Conservation (phyloP, 352 stramenopile species). For the Phytophthora quininea region DNA sequence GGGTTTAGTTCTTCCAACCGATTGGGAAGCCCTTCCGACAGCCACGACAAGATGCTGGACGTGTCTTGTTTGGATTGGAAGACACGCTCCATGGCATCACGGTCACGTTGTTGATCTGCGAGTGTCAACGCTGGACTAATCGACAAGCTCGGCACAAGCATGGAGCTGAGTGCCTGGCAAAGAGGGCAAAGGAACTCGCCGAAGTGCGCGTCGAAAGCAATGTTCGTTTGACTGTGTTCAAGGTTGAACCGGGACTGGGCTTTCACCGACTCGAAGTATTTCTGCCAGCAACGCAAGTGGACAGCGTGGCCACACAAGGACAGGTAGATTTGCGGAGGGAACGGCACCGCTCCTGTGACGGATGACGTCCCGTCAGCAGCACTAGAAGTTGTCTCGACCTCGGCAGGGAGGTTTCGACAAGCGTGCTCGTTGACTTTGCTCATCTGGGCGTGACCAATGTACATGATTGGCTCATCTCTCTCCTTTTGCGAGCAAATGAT, state of each 20-base stretch:
- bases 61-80: conserved; percentile 83
- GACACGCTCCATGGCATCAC: conserved; percentile 71
- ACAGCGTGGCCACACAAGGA: conserved; percentile 91
- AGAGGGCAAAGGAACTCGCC: conserved; percentile 92
- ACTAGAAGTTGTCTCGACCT: conserved; percentile 34
- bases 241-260: conserved; percentile 73
- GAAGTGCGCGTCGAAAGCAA: conserved; percentile 85
- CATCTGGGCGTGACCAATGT: conserved; percentile 83
- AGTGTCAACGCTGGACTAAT: conserved; percentile 61
- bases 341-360: conserved; percentile 20
- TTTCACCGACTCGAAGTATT: conserved; percentile 89
- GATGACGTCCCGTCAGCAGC: conserved; percentile 20
- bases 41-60: conserved; percentile 63
- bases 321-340: conserved; percentile 73
- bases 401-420: conserved; percentile 46
- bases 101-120: conserved; percentile 58
- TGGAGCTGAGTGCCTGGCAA: conserved; percentile 92
- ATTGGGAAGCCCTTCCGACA: conserved; percentile 53
- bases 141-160: conserved; percentile 83
- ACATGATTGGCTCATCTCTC: conserved; percentile 85
- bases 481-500: conserved; percentile 90
- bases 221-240: conserved; percentile 78
- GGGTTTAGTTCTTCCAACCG: conserved; percentile 46
- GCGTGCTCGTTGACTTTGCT: conserved; percentile 65
- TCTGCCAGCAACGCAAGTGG: conserved; percentile 88